Base-by-base conservation (phyloP, 2,329 filamentous ascomycete species). In the Fusarium continuum region DNA sequence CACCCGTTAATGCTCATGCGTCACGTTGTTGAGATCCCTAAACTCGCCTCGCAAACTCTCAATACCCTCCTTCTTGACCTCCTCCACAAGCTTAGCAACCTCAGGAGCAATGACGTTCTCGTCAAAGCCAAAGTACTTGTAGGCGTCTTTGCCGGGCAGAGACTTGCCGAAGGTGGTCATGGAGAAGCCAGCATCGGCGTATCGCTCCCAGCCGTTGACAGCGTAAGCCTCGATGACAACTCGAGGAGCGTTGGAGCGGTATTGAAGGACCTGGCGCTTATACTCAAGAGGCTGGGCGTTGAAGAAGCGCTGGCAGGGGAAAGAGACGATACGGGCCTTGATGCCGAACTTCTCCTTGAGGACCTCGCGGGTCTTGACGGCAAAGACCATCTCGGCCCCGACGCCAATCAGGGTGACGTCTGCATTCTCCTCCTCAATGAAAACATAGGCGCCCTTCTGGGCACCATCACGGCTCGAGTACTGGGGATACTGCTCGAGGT, bases 211-310 rank as follows among this genome's bases (percentile, higher is more conserved):
- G 1, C 84, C 83, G 55, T 83, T 82, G 2, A 80, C 77, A 2
- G 82, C 79, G 68, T 85, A 88, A 1, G 85, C 83, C 72, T 89
- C 87, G 36, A 89, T 83, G 5, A 87, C 82, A 14, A 89, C 82
- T 2, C 78, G 74, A 0, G 83, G 82, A 3, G 79, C 75, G 36
- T 77, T 77, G 64, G 78, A 75, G 23, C 77, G 75, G 49, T 73
- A 74, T 39, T 73, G 74, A 39, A 87, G 73, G 2, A 82, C 78
- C 2, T 78, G 65, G 1, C 80, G 76, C 62, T 79, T 75, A 57
- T 84, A 85, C 55, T 78, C 77, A 4, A 74, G 59, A 1, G 77
- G 51, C 61, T 84, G 79, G 8, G 64, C 55, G 32, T 80, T 75
- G 56, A 82, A 82, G 8, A 80, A 71, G 8, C 79, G 70, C 64